These are phyloP conservation scores for Vararia minispora DNA, from an alignment of 768 basidiomycete genomes.

Conservation along the genomic window DNA sequence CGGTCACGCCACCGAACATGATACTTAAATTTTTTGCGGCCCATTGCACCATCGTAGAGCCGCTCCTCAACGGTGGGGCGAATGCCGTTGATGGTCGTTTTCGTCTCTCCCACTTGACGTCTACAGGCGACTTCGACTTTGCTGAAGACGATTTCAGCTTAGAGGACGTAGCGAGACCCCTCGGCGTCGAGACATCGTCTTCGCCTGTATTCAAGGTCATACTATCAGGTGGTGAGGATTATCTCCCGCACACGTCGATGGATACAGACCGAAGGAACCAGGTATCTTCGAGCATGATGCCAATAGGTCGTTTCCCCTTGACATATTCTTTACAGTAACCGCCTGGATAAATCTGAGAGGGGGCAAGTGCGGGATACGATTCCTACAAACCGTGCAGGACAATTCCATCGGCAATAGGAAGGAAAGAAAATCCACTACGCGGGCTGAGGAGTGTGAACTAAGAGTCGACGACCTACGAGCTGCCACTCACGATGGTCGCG, in stretches of 20 bases:
- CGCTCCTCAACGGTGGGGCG: slow-evolving; percentile 61
- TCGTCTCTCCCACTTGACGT: slow-evolving; percentile 77
- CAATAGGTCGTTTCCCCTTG: slow-evolving; percentile 77
- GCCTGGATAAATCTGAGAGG: slow-evolving; percentile 28
- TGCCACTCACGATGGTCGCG: slow-evolving; percentile 54
- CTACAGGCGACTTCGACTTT: slow-evolving; percentile 32
- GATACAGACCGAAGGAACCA: slow-evolving; percentile 67
- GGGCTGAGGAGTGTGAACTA: slow-evolving; percentile 30
- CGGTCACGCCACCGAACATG: slow-evolving; percentile 81
- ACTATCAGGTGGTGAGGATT: no score
- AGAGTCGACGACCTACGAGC: background rate
- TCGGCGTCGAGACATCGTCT: no score
- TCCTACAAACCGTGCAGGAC: slow-evolving; percentile 53
- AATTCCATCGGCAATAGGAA: slow-evolving; percentile 68
- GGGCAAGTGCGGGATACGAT: background rate
- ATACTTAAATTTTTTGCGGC: slow-evolving; percentile 53
- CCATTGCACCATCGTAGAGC: slow-evolving; percentile 87
- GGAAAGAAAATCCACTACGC: slow-evolving; percentile 77
- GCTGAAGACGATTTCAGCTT: no score
- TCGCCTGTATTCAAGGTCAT: no score
- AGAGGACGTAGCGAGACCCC: no score
- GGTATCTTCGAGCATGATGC: slow-evolving; percentile 83
- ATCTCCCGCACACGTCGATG: background rate
- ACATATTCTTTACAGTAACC: slow-evolving; percentile 87
- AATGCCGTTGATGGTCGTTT: slow-evolving; percentile 62